These are phyloP conservation scores for Carex kokanica DNA, from an alignment of 176 grass and related monocot genomes.

Conservation along the genomic window DNA sequence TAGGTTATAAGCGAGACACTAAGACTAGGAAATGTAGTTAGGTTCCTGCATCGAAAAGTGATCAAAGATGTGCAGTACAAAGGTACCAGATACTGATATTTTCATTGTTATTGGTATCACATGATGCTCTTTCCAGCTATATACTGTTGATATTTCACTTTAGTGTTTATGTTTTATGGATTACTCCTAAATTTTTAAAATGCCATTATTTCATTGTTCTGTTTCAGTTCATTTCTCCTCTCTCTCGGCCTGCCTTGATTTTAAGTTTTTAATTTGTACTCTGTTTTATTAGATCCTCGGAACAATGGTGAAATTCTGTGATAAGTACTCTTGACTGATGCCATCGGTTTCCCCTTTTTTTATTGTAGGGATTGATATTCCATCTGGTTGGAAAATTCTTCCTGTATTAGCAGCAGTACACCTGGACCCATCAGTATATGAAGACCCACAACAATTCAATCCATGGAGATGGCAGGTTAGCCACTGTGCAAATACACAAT, in stretches of 20 bases:
- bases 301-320: neutral
- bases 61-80: slow-evolving; percentile 85
- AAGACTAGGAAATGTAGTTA: slow-evolving; percentile 88
- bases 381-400: slow-evolving; percentile 78
- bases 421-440: slow-evolving; percentile 59
- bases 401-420: slow-evolving; percentile 70
- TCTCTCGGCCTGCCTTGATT: neutral
- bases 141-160: neutral
- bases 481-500: neutral
- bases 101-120: neutral
- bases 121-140: neutral
- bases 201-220: neutral
- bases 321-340: neutral
- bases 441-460: slow-evolving; percentile 63
- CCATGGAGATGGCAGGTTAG: slow-evolving; percentile 92
- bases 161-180: neutral
- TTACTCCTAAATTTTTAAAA: neutral
- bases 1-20: slow-evolving; percentile 97
- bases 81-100: slow-evolving; percentile 31
- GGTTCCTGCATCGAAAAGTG: slow-evolving; percentile 88
- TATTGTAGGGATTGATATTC: slow-evolving; percentile 72
- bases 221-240: neutral
- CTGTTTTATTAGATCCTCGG: neutral
- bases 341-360: neutral
- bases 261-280: neutral